Conservation (phyloP, 768 basidiomycete species). For the Cystobasidium tubakii region DNA sequence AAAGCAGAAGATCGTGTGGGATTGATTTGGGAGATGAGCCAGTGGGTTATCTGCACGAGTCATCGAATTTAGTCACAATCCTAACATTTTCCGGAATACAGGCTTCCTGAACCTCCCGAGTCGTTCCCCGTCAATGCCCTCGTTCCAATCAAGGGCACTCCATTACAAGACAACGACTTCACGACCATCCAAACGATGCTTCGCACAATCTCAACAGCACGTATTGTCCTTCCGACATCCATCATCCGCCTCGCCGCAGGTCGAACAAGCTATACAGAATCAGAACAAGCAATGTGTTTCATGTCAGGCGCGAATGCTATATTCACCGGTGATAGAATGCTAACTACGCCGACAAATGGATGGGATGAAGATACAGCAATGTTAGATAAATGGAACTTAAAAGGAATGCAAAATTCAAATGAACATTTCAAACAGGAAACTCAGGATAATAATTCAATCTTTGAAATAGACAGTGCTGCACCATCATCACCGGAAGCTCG, state of each 20-base stretch:
- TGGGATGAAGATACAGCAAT: constrained; percentile 98
- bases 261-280: constrained; percentile 75
- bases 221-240: constrained; percentile 76
- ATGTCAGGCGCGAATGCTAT: constrained; percentile 98
- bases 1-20: constrained; percentile 82
- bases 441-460: not conserved
- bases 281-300: constrained; percentile 95
- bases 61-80: constrained; percentile 2
- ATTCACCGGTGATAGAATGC: constrained; percentile 92
- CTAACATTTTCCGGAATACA: constrained; percentile 48
- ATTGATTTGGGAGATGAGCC: constrained; percentile 85
- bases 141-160: constrained; percentile 91
- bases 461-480: not conserved
- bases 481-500: not conserved
- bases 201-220: constrained; percentile 89
- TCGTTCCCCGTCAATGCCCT: constrained; percentile 97
- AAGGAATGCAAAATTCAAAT: constrained; percentile 60
- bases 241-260: constrained; percentile 95
- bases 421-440: constrained; percentile 30
- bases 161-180: constrained; percentile 82
- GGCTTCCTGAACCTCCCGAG: constrained; percentile 94
- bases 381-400: constrained; percentile 86
- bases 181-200: constrained; percentile 69
- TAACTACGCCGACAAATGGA: constrained; percentile 74
- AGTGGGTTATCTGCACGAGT: constrained; percentile 55